A percentile compares a stretch with the other conserved stretches of the same genome.
phyloP scores from a whole-genome alignment of 371 early-diverging fungal species.

The Lichtheimia ornata region DNA sequence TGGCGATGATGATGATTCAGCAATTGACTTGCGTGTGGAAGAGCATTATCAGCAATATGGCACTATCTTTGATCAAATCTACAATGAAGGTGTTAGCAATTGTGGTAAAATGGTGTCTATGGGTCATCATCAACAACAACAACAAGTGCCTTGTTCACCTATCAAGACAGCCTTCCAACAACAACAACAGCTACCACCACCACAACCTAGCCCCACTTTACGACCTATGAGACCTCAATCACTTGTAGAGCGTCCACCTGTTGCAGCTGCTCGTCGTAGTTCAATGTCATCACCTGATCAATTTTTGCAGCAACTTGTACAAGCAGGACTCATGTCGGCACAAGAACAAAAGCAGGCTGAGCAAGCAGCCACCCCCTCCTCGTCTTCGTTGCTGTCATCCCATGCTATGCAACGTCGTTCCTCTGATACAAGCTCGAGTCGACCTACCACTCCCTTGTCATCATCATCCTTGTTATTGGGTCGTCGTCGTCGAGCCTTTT shows the following conservation, averaged over 20 bases:
- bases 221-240: slow-evolving; percentile 14
- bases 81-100: slow-evolving; percentile 51
- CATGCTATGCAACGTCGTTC: slow-evolving; percentile 32
- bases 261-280: slow-evolving; percentile 30
- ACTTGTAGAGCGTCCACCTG: slow-evolving; percentile 27
- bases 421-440: slow-evolving; percentile 30
- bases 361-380: slow-evolving; percentile 19
- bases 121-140: too few species aligned
- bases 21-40: slow-evolving; percentile 40
- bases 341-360: neutral
- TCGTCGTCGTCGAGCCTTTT: slow-evolving; percentile 38
- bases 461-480: neutral
- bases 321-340: slow-evolving; percentile 11
- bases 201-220: slow-evolving; percentile 9
- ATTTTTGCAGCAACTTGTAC: slow-evolving; percentile 37
- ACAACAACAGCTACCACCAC: too few species aligned
- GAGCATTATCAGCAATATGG: slow-evolving; percentile 26
- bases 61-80: slow-evolving; percentile 60
- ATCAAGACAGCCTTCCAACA: too few species aligned
- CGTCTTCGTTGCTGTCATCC: neutral
- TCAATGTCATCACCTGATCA: slow-evolving; percentile 49
- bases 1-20: slow-evolving; percentile 37
- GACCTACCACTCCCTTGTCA: neutral
- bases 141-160: too few species aligned
- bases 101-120: neutral